phyloP scores from a whole-genome alignment of 805 yeast species.

The Pichia kluyveri region DNA sequence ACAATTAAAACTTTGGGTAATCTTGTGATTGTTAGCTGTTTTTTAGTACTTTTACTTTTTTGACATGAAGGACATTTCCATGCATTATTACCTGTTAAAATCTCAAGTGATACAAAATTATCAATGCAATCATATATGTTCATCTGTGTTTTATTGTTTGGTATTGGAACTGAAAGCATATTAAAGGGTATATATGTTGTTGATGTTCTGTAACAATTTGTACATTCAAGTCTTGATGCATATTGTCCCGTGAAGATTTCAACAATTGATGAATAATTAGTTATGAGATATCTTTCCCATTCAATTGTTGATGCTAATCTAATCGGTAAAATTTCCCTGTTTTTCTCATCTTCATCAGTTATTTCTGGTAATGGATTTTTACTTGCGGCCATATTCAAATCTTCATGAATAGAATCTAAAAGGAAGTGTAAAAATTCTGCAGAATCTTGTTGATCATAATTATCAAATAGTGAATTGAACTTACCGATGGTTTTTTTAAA shows the following conservation, averaged over 20 bases:
- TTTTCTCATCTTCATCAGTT: conserved; percentile 49
- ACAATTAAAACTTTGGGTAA: conserved; percentile 73
- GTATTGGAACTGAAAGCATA: conserved; percentile 72
- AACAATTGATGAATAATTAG: conserved; percentile 72
- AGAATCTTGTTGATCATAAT: conserved; percentile 75
- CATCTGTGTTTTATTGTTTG: conserved; percentile 27
- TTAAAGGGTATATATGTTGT: conserved; percentile 83
- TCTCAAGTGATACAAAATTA: conserved; percentile 67
- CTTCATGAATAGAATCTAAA: conserved; percentile 75
- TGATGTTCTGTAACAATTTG: conserved; percentile 64
- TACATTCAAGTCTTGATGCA: conserved; percentile 67
- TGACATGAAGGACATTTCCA: conserved; percentile 83
- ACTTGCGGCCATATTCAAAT: conserved; percentile 59
- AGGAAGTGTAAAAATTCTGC: conserved; percentile 72
- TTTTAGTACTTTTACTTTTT: conserved; percentile 51
- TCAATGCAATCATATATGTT: conserved; percentile 58
- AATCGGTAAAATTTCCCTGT: conserved; percentile 64
- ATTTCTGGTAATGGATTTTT: conserved; percentile 52
- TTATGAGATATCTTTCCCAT: conserved; percentile 80
- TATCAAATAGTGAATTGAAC: conserved; percentile 54
- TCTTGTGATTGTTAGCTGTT: conserved; percentile 64
- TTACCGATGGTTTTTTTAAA: conserved; percentile 65
- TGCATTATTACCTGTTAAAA: conserved; percentile 65
- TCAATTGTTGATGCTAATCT: conserved; percentile 80
- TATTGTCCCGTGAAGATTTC: conserved; percentile 87